A percentile compares a stretch with the other conserved stretches of the same genome.
Evolutionary conservation across 306 rosid genomes (phyloP).

Genomic region (Calophaca sinica): DNA sequence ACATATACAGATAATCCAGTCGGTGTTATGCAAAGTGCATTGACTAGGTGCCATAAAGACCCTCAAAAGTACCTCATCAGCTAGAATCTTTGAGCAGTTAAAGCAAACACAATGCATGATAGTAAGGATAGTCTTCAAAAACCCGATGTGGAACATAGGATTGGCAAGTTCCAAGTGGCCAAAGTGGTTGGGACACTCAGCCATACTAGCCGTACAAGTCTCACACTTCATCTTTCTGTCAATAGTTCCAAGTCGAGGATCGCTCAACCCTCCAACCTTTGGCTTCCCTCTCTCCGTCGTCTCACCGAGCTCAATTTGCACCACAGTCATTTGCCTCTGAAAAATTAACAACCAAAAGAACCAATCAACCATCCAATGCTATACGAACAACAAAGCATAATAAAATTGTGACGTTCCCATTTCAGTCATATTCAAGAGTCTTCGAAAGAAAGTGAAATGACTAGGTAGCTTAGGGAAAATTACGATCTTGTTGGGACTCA

Average conservation of each 20-base stretch:
- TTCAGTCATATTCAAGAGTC: not conserved
- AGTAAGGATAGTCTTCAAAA: constrained; percentile 77
- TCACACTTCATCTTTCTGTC: constrained; percentile 94
- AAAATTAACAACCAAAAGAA: constrained; percentile 35
- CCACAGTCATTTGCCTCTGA: constrained; percentile 99
- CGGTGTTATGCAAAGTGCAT: not conserved
- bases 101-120: constrained; percentile 96
- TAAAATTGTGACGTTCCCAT: not conserved
- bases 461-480: constrained; percentile 21
- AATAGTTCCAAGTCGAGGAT: constrained; percentile 93
- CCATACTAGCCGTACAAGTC: constrained; percentile 95
- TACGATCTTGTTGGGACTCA: constrained; percentile 95
- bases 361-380: constrained; percentile 8
- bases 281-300: constrained; percentile 94
- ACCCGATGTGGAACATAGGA: constrained; percentile 98
- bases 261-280: constrained; percentile 86
- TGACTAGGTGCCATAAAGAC: not conserved
- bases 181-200: constrained; percentile 97
- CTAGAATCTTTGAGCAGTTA: constrained; percentile 90
- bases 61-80: constrained; percentile 73
- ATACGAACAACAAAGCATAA: not conserved
- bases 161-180: constrained; percentile 98
- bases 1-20: not conserved
- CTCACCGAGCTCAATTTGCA: constrained; percentile 92
- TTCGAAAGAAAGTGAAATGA: constrained; percentile 1